These are phyloP conservation scores for Fusarium odoratissimum DNA, from an alignment of 2,329 filamentous ascomycete genomes.

Conservation along the genomic window DNA sequence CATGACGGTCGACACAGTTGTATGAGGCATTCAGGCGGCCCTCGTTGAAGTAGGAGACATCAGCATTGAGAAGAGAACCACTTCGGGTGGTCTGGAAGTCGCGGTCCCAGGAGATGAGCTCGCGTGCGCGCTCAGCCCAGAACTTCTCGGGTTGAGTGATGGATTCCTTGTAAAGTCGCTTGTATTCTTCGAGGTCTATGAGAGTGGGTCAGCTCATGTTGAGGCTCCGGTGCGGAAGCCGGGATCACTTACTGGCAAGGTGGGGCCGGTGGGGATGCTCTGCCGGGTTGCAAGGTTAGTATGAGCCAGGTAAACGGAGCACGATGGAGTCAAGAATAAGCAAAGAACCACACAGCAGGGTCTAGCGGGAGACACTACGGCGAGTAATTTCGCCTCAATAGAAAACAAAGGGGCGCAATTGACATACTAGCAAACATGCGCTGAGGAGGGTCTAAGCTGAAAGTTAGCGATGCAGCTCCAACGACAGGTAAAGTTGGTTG, in stretches of 20 bases:
- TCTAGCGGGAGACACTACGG: slow-evolving; percentile 5
- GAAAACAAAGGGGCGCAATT: slow-evolving; percentile 19
- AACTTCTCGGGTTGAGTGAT: slow-evolving; percentile 91
- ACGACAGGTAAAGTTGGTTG: background rate
- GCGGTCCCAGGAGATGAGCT: slow-evolving; percentile 88
- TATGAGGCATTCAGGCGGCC: slow-evolving; percentile 94
- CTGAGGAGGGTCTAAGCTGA: slow-evolving; percentile 66
- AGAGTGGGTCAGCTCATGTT: slow-evolving; percentile 40
- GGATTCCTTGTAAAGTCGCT: slow-evolving; percentile 80
- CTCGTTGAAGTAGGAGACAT: slow-evolving; percentile 95
- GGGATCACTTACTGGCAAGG: slow-evolving; percentile 65
- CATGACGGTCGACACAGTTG: slow-evolving; percentile 97
- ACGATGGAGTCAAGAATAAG: slow-evolving; percentile 22
- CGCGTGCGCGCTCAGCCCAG: slow-evolving; percentile 87
- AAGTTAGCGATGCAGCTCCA: slow-evolving; percentile 32
- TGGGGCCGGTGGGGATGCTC: slow-evolving; percentile 78
- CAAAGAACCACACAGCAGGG: slow-evolving; percentile 14
- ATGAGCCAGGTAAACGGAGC: slow-evolving; percentile 31
- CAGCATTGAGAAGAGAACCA: slow-evolving; percentile 81
- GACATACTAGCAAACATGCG: slow-evolving; percentile 75
- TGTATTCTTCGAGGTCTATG: slow-evolving; percentile 73
- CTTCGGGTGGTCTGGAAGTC: slow-evolving; percentile 91
- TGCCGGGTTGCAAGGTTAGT: slow-evolving; percentile 57
- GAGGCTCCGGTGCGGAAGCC: slow-evolving; percentile 40
- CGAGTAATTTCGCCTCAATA: slow-evolving; percentile 14